Base-by-base conservation (phyloP, 2,329 filamentous ascomycete species). In the Aspergillus flavus region DNA sequence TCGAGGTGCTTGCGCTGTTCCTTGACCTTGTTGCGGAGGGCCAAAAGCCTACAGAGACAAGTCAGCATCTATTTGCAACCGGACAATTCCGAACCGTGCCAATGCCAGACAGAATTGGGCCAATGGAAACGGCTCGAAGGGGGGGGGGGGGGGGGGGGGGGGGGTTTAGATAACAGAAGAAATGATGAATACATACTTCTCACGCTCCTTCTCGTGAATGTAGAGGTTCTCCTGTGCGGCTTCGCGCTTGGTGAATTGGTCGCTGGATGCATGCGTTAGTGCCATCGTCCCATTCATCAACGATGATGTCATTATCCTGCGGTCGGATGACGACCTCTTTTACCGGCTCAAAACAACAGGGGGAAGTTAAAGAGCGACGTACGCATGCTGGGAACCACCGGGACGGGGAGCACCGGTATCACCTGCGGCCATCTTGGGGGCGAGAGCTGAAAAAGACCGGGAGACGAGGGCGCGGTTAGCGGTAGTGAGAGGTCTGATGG, bases 211-310 rank as follows among this genome's bases (percentile, higher is more conserved):
- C 83, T 91, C 84, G 74, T 88, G 88, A 82, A 99, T 93, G 81
- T 91, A 92, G 72, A 87, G 87, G 79, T 93, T 90, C 84, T 98
- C 95, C 77, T 83, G 86, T 70, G 94, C 94, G 77, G 90, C 87
- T 82, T 99, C 95, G 73, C 95, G 93, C 82, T 90, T 91, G 82
- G 90, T 92, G 87, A 97, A 99, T 62, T 92, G 88, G 77, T 99
- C 94, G 72, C 94, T 96, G 69, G 16, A 45, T 11, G 36, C 48
- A 30, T 32, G 10, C 30, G 43, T 67, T 59, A 68, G 65, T 52
- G 61, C 36, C 16, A 4, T 19, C n/a, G 30, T 23, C 11, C 52
- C n/a, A 39, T 30, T 5, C 52, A 48, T 54, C 41, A 59, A 21
- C 52, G 62, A 58, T 55, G 58, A 69, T 72, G 68, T 69, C 64